Percentiles rank a stretch among this genome's conserved stretches.
Evolutionary conservation across 192 early-diverging fungal species (phyloP).

Genomic region (Gryganskiella cystojenkinii): DNA sequence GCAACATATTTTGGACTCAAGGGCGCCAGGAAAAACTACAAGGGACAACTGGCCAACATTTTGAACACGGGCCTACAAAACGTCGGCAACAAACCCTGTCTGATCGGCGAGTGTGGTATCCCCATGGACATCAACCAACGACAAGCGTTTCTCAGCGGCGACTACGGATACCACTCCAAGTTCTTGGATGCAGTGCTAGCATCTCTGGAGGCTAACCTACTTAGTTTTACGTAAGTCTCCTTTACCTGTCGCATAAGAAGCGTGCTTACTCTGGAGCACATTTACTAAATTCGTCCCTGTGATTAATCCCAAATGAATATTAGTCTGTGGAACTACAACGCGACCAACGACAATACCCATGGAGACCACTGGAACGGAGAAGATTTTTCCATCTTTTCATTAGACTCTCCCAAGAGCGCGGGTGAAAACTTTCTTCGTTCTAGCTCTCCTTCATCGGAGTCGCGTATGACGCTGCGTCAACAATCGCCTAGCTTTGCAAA

Average conservation of each 20-base stretch:
- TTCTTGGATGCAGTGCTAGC: conserved; percentile 83
- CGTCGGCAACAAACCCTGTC: conserved; percentile 72
- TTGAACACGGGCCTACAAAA: conserved; percentile 62
- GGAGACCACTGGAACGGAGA: conserved; percentile 91
- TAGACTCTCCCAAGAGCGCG: conserved; percentile 24
- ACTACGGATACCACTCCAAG: conserved; percentile 76
- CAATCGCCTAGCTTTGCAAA: conserved; percentile 40
- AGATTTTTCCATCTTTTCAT: conserved; percentile 83
- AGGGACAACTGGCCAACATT: conserved; percentile 76
- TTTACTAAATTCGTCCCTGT: no score
- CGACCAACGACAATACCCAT: conserved; percentile 78
- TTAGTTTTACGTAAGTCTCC: conserved; percentile 75
- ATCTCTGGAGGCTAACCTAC: conserved; percentile 76
- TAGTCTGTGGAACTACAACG: conserved; percentile 89
- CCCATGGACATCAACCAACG: conserved; percentile 89
- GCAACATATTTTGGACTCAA: conserved; percentile 84
- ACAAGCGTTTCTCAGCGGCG: conserved; percentile 73
- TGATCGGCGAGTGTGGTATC: conserved; percentile 87
- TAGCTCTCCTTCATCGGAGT: conserved; percentile 19
- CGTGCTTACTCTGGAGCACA: no score
- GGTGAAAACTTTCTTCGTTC: background rate
- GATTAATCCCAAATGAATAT: background rate
- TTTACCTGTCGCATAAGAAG: background rate
- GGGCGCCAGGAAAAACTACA: conserved; percentile 82
- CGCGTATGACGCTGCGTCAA: conserved; percentile 11